Conservation (phyloP, 441 rosid species). For the Syzygium syzygioides region DNA sequence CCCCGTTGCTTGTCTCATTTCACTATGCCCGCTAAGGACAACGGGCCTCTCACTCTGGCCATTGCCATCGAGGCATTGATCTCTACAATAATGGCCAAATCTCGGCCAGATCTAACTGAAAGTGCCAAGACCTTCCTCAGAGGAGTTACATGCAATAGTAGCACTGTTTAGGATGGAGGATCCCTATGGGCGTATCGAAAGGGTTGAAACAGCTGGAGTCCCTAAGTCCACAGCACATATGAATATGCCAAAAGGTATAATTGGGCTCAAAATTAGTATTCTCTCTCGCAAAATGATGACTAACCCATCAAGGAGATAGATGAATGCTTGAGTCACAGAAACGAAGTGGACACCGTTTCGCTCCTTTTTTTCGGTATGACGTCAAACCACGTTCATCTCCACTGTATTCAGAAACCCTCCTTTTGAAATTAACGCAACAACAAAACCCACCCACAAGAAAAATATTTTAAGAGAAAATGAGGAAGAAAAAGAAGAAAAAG, state of each 20-base stretch:
- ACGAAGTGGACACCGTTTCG: neutral
- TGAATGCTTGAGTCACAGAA: neutral
- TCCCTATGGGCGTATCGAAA: neutral
- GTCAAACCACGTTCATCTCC: neutral
- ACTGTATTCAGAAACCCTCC: neutral
- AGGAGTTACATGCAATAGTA: neutral
- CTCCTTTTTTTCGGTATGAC: neutral
- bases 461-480: neutral
- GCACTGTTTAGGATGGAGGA: fast-evolving
- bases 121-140: fast-evolving
- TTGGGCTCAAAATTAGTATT: neutral
- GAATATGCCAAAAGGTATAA: neutral
- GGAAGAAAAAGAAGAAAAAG: neutral
- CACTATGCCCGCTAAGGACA: neutral
- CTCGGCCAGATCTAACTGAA: neutral
- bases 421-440: neutral
- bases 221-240: neutral
- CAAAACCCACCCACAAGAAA: neutral
- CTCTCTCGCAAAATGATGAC: neutral
- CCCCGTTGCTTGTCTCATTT: neutral
- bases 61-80: neutral
- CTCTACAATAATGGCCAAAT: neutral
- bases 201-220: neutral
- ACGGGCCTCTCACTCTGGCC: neutral
- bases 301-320: neutral